Evolutionary conservation across 2,329 filamentous ascomycete species (phyloP).

Genomic region (Chaetomium globosum): DNA sequence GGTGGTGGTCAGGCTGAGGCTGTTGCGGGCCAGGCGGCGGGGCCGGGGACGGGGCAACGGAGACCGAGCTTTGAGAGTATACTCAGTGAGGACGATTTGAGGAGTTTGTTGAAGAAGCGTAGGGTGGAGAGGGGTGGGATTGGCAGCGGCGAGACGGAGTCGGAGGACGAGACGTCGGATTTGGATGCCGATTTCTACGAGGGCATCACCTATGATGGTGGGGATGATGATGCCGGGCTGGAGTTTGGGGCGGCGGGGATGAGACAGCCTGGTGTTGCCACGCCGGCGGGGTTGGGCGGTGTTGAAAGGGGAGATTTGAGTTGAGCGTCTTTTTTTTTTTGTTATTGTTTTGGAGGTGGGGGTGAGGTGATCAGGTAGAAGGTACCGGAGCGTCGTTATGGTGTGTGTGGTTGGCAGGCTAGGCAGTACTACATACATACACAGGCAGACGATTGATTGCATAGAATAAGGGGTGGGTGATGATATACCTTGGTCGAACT

Average conservation of each 20-base stretch:
- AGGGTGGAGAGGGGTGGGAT: background rate
- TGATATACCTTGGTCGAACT: background rate
- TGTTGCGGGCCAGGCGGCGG: background rate
- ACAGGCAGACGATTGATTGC: background rate
- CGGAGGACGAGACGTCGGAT: conserved; percentile 41
- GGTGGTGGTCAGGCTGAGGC: background rate
- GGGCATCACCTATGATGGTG: conserved; percentile 17
- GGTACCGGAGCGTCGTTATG: background rate
- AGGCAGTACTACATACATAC: conserved; percentile 1
- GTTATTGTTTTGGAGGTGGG: no score
- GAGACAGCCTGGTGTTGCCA: conserved; percentile 19
- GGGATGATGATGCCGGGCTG: conserved; percentile 1
- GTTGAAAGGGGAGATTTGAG: conserved; percentile 17
- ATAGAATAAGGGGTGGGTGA: background rate
- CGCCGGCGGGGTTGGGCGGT: conserved; percentile 25
- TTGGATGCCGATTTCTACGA: conserved; percentile 32
- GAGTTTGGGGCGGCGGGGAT: conserved; percentile 12
- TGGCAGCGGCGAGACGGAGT: conserved; percentile 24
- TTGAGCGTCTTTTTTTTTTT: background rate
- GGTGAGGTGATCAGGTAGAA: background rate
- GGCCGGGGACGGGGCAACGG: conserved; percentile 39
- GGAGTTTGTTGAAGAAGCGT: conserved; percentile 44
- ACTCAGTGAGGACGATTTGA: conserved; percentile 62
- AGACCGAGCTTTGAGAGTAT: conserved; percentile 62
- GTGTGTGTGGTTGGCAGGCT: background rate